Base-by-base conservation (phyloP, 1,284 basidiomycete genomes). In the Ceratobasidium sp. region DNA sequence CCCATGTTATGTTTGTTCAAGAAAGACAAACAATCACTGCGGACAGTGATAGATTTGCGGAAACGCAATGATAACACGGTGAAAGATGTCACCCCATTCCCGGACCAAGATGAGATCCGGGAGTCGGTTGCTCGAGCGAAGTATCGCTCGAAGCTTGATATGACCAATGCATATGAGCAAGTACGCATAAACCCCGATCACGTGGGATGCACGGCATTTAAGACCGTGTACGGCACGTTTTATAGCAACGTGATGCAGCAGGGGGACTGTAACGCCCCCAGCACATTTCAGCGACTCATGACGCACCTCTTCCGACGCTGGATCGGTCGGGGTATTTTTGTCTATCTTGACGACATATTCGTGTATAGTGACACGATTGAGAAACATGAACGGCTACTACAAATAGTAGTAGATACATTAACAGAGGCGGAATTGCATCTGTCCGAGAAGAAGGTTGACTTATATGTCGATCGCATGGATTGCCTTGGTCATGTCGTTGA, bases 1-100 rank as follows among this genome's bases (percentile, higher is more conserved):
- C 84, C 84, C 1, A 76, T 84, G 54, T 77, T 85, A 17, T 83
- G 84, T 44, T 74, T 85, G 0, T 76, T 79, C 2, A 84, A 85
- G 72, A 78, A 80, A 0, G 73, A 74, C 0, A 82, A 81, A 29
- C 7, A 11, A 19, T 29, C 48, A 1, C 22, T 59, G 31, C 56
- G 31, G 17, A 41, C 5, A 7, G 56, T 86, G 85, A 84, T 83
- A 53, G 83, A 86, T 67, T 85, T 83, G 66, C 78, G 82, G 0
- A n/a, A 78, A 5, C 60, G 85, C 0, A 86, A 86, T 75, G 69
- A 50, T 0, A 84, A 84, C 75, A 85, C 83, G 0, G 73, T 84
- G 0, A 79, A 78, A 0, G 83, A 86, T 60, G 77, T 78, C 1
- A 80, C 80, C 45, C 84, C 84, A 0, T 76, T 87, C 0, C 86